These are phyloP conservation scores for Millerago galiae DNA, from an alignment of 805 yeast genomes.

Conservation along the genomic window DNA sequence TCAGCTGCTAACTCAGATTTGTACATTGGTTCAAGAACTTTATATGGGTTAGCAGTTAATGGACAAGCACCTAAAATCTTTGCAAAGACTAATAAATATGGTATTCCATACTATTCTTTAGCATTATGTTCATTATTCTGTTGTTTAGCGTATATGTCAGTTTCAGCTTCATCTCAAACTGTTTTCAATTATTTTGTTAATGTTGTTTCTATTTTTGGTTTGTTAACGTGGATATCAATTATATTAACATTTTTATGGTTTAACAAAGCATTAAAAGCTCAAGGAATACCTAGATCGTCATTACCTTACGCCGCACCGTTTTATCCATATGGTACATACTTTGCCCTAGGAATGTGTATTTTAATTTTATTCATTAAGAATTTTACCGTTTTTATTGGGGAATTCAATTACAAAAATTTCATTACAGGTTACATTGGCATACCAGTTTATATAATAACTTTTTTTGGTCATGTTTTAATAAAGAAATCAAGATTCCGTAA, in stretches of 20 bases:
- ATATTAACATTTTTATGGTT: conserved; percentile 62
- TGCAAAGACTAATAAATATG: conserved; percentile 56
- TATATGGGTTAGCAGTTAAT: conserved; percentile 64
- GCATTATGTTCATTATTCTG: conserved; percentile 45
- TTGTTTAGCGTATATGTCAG: conserved; percentile 65
- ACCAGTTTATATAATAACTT: conserved; percentile 52
- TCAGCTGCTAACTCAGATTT: conserved; percentile 79
- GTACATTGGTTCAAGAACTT: conserved; percentile 70
- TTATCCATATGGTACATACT: conserved; percentile 61
- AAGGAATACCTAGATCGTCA: conserved; percentile 51
- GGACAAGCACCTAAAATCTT: conserved; percentile 70
- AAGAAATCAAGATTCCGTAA: conserved; percentile 41
- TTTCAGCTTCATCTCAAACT: conserved; percentile 46
- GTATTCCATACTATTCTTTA: conserved; percentile 63
- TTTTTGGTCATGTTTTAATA: conserved; percentile 53
- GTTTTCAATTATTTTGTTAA: conserved; percentile 68
- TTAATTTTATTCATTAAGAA: conserved; percentile 60
- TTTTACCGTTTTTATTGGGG: conserved; percentile 63
- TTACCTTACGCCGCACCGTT: conserved; percentile 60
- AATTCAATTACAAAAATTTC: conserved; percentile 56
- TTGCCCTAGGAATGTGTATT: conserved; percentile 48
- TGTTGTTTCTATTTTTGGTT: conserved; percentile 69
- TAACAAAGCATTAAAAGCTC: conserved; percentile 58
- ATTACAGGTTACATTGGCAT: conserved; percentile 76
- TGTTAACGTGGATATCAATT: conserved; percentile 70